These are phyloP conservation scores for Diaporthe sp. DNA, from an alignment of 2,329 filamentous ascomycete species.

Conservation along the genomic window DNA sequence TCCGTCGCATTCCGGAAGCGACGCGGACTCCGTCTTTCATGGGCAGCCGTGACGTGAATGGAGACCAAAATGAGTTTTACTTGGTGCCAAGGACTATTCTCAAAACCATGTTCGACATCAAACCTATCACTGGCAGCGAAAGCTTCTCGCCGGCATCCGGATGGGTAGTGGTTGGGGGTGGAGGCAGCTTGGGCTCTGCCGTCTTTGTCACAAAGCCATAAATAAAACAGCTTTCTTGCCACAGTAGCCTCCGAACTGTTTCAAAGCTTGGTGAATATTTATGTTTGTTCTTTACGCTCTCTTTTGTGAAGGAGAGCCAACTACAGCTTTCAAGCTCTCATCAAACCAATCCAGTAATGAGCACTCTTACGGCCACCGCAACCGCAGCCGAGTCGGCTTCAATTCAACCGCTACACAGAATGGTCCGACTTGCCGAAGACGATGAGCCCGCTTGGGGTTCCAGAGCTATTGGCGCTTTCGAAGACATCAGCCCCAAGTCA, in stretches of 20 bases:
- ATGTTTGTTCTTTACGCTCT: background rate
- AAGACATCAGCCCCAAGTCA: background rate
- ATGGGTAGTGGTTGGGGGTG: background rate
- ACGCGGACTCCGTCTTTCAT: background rate
- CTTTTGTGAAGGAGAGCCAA: background rate
- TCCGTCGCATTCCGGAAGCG: background rate
- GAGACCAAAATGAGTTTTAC: background rate
- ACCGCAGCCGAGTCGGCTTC: background rate
- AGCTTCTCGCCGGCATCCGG: background rate
- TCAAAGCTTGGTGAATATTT: too few relatives aligned
- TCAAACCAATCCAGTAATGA: background rate
- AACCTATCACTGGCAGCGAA: background rate
- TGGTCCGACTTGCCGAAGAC: conserved; percentile 26
- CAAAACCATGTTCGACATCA: background rate
- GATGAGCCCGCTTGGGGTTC: background rate
- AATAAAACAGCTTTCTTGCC: background rate
- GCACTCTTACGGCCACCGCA: background rate
- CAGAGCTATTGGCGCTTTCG: background rate
- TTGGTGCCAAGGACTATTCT: background rate
- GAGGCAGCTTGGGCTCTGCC: too few relatives aligned
- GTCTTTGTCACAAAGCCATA: background rate
- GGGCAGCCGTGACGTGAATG: background rate
- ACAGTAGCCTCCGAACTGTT: background rate
- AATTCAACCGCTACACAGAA: background rate
- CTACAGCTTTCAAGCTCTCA: background rate